phyloP scores from a whole-genome alignment of 1,284 basidiomycete species.

The Sanghuangporus sanghuang region DNA sequence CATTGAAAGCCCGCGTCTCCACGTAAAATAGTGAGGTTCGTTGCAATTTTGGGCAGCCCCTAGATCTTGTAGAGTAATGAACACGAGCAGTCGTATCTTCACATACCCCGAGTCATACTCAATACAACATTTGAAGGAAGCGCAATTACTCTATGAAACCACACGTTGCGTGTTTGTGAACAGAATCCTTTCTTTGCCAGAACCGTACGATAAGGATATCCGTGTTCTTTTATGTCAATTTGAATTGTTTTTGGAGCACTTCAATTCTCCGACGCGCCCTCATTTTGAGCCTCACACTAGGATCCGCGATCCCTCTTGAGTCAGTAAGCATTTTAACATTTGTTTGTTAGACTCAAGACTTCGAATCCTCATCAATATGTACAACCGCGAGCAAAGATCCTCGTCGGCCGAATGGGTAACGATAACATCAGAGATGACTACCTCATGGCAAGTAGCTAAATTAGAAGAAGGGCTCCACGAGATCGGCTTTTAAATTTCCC shows the following conservation, averaged over 20 bases:
- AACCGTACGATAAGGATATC: not conserved
- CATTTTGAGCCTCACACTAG: not conserved
- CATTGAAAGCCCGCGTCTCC: not conserved
- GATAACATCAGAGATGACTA: not conserved
- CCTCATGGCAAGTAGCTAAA: not conserved
- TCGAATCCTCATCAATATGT: not conserved
- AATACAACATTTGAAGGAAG: not conserved
- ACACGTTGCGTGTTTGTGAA: not conserved
- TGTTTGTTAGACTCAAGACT: not conserved
- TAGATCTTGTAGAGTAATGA: not conserved
- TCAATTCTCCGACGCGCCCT: not conserved
- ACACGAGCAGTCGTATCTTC: not conserved
- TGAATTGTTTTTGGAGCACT: not conserved
- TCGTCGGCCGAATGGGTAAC: not conserved
- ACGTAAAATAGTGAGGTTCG: not conserved
- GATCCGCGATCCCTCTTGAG: constrained; percentile 2
- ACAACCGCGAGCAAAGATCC: constrained; percentile 1
- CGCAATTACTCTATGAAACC: not conserved
- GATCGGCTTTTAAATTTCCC: not conserved
- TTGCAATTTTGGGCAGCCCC: not conserved
- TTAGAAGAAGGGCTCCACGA: not conserved
- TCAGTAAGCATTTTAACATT: constrained; percentile 2
- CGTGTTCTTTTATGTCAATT: not conserved
- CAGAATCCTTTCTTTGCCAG: not conserved
- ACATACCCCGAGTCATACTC: not conserved